Evolutionary conservation across 768 basidiomycete genomes (phyloP).

Genomic region (Crassisporium funariophilum): DNA sequence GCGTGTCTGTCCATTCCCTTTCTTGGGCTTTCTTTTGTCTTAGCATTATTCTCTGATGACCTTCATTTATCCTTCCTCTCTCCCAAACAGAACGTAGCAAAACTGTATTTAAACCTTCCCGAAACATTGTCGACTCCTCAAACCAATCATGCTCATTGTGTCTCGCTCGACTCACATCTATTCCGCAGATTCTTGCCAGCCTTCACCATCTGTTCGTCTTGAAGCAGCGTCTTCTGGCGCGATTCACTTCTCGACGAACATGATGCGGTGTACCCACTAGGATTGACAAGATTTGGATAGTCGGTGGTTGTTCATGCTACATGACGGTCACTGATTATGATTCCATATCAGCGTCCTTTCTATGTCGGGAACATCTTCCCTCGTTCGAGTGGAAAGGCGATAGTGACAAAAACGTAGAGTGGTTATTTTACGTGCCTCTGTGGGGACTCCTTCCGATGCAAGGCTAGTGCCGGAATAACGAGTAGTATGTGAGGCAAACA

Average conservation of each 20-base stretch:
- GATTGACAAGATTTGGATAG: slow-evolving; percentile 16
- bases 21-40: slow-evolving; percentile 3
- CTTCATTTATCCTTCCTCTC: not conserved
- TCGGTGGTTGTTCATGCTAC: slow-evolving; percentile 1
- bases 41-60: not conserved
- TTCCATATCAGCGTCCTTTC: slow-evolving; percentile 10
- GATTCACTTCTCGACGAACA: slow-evolving; percentile 22
- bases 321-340: slow-evolving; percentile 8
- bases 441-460: slow-evolving; percentile 82
- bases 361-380: slow-evolving; percentile 5
- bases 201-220: slow-evolving; percentile 14
- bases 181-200: too few relatives aligned
- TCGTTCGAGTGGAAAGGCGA: slow-evolving; percentile 24
- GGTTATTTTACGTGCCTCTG: slow-evolving; percentile 61
- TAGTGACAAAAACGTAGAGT: slow-evolving; percentile 47
- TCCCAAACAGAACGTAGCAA: not conserved
- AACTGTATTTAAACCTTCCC: not conserved
- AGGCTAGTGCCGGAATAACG: slow-evolving; percentile 72
- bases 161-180: not conserved
- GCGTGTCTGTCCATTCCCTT: slow-evolving; percentile 1
- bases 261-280: slow-evolving; percentile 21
- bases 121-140: not conserved
- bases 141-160: not conserved
- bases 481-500: slow-evolving; percentile 88
- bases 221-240: slow-evolving; percentile 17